Base-by-base conservation (phyloP, 2,329 filamentous ascomycete species). In the Fusarium secorum region DNA sequence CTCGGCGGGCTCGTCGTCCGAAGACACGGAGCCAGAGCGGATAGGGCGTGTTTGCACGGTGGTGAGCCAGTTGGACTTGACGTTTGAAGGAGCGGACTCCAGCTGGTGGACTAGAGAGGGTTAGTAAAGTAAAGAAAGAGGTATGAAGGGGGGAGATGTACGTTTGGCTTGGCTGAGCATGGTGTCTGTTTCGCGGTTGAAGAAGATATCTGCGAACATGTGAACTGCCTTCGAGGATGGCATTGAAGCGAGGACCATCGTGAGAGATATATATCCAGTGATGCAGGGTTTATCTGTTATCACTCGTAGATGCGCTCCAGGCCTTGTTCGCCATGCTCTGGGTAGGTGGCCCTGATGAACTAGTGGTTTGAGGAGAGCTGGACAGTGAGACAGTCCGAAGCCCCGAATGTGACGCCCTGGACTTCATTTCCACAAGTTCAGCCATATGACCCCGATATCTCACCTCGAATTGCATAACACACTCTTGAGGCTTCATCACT, bases 161-260 rank as follows among this genome's bases (percentile, higher is more conserved):
- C 56, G 56, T 9, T 59, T 35, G 24, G 56, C 56, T 24, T 59
- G 56, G 17, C 56, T 59, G 46, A 59, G 56, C 56, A 59, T 54
- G 10, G 20, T 35, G 20, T 49, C 36, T 30, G 28, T 55, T 20
- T 32, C 14, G 18, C 22, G 5, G 13, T 15, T 20, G 18, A 35
- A 35, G 22, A 51, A 51, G 17, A 38, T 39, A 20, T 32, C 36
- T 26, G 15, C 39, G 20, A 30, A 22, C 49, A 51, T 44, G 26
- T 39, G 22, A 36, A 18, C 15, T 24, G n/a, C 15, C 26, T 39
- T 44, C 26, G 36, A 33, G 18, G 11, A 9, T 1, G 14, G n/a
- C n/a, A 33, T 32, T 20, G 28, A 1, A 7, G 26, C 5, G n/a
- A 22, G 51, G 24, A 22, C 17, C 18, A 53, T n/a, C 0, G 20